Percentiles rank a stretch among this genome's conserved stretches.
Conservation (phyloP, 352 stramenopile species). For the Phytopythium mirpurense region DNA sequence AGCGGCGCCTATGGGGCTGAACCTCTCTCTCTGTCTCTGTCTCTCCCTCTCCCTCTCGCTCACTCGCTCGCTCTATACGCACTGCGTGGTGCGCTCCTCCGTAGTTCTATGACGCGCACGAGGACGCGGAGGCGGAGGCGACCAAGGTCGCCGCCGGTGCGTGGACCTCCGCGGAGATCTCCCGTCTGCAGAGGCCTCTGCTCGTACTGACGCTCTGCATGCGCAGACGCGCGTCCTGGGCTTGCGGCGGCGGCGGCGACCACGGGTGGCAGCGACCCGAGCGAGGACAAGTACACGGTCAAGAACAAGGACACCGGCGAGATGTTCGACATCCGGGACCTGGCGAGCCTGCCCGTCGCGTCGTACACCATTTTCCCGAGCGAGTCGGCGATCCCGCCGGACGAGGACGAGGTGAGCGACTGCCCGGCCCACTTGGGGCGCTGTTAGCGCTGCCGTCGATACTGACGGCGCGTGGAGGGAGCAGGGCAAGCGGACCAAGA, state of each 20-base stretch:
- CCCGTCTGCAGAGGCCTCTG: too few relatives aligned
- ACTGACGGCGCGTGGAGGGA: neutral
- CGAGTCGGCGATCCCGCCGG: slow-evolving; percentile 44
- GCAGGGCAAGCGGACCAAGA: slow-evolving; percentile 43
- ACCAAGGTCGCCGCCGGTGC: slow-evolving; percentile 11
- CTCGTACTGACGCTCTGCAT: neutral
- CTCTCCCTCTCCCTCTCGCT: too few relatives aligned
- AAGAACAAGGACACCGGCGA: slow-evolving; percentile 83
- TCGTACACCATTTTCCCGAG: slow-evolving; percentile 76
- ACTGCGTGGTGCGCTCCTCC: neutral
- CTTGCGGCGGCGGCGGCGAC: slow-evolving; percentile 5
- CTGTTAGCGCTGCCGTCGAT: too few relatives aligned
- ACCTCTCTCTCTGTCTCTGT: too few relatives aligned
- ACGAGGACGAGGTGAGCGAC: slow-evolving; percentile 32
- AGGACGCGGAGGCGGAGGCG: slow-evolving; percentile 36
- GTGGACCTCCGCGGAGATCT: neutral
- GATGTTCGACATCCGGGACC: slow-evolving; percentile 69
- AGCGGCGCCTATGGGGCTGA: slow-evolving; percentile 2
- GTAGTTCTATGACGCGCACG: slow-evolving; percentile 73
- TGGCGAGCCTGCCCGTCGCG: slow-evolving; percentile 47
- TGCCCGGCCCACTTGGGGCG: too few relatives aligned
- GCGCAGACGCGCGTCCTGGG: neutral
- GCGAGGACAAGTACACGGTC: slow-evolving; percentile 68
- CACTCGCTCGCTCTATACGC: too few relatives aligned
- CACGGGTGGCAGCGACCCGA: slow-evolving; percentile 8